These are phyloP conservation scores for Magnaporthales sp. DNA, from an alignment of 2,329 filamentous ascomycete genomes.

Conservation along the genomic window DNA sequence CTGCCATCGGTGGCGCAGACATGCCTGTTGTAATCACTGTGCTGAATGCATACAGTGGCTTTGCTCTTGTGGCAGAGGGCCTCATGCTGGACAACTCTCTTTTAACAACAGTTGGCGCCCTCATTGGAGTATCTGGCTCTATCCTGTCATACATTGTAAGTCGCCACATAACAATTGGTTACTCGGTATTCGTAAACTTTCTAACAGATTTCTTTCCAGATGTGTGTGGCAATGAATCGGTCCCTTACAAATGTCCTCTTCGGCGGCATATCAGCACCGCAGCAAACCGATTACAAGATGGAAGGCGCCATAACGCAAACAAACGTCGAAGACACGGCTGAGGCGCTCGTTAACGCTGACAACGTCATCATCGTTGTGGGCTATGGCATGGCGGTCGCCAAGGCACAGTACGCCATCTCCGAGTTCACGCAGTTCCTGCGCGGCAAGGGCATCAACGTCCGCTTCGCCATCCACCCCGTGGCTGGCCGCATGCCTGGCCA, in stretches of 20 bases:
- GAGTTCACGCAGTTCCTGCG: constrained; percentile 70
- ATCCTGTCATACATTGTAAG: constrained; percentile 69
- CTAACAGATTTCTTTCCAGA: constrained; percentile 16
- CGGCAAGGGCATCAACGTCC: constrained; percentile 68
- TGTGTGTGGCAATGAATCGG: constrained; percentile 86
- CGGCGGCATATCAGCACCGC: constrained; percentile 63
- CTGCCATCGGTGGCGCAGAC: constrained; percentile 85
- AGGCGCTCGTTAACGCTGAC: constrained; percentile 66
- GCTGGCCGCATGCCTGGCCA: constrained; percentile 90
- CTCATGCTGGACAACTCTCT: constrained; percentile 87
- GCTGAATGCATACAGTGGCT: constrained; percentile 83
- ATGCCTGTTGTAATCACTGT: constrained; percentile 92
- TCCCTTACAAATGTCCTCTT: constrained; percentile 86
- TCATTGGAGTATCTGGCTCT: constrained; percentile 83
- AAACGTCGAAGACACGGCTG: constrained; percentile 71
- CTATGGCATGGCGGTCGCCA: constrained; percentile 91
- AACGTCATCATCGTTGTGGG: constrained; percentile 85
- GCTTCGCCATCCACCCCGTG: constrained; percentile 85
- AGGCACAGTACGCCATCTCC: constrained; percentile 83
- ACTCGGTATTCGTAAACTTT: not conserved
- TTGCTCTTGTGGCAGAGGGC: constrained; percentile 81
- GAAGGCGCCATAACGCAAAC: constrained; percentile 74
- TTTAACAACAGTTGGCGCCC: constrained; percentile 73
- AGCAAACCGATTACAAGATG: constrained; percentile 60
- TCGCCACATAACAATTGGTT: not conserved